Conservation (phyloP, 148 eudicot species). For the Vaccinium corymbosum region DNA sequence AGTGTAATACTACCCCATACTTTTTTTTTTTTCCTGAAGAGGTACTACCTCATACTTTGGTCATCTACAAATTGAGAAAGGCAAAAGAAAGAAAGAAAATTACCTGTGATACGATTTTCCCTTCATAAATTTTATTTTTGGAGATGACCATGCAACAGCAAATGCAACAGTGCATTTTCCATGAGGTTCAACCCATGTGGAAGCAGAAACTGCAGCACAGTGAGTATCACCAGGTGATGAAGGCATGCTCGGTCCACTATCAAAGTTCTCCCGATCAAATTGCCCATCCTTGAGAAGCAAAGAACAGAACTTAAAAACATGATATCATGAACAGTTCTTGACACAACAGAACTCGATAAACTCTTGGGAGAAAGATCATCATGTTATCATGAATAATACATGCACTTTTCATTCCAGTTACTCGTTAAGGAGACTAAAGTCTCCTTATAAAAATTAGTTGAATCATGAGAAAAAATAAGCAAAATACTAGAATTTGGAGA, state of each 20-base stretch:
- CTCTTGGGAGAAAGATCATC: neutral
- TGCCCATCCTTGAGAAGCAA: conserved; percentile 70
- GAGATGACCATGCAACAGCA: conserved; percentile 90
- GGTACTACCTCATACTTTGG: neutral
- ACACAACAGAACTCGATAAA: neutral
- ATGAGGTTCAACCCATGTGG: conserved; percentile 97
- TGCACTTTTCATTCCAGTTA: neutral
- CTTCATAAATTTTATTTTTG: conserved; percentile 80
- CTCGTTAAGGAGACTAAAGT: neutral
- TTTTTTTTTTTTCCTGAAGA: no score
- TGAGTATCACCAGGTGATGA: conserved; percentile 82
- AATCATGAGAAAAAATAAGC: neutral
- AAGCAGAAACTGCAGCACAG: conserved; percentile 96
- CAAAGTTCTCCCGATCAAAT: conserved; percentile 77
- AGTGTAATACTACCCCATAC: neutral
- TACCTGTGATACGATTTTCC: conserved; percentile 93
- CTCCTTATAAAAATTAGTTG: neutral
- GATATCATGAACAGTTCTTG: neutral
- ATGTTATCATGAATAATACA: neutral
- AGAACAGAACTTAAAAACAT: conserved; percentile 5
- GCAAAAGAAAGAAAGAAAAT: conserved; percentile 9
- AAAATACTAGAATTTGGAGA: neutral
- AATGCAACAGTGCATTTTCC: conserved; percentile 94
- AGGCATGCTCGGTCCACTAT: conserved; percentile 77
- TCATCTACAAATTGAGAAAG: neutral